Conservation (phyloP, 441 rosid species). For the Jatropha podagrica region DNA sequence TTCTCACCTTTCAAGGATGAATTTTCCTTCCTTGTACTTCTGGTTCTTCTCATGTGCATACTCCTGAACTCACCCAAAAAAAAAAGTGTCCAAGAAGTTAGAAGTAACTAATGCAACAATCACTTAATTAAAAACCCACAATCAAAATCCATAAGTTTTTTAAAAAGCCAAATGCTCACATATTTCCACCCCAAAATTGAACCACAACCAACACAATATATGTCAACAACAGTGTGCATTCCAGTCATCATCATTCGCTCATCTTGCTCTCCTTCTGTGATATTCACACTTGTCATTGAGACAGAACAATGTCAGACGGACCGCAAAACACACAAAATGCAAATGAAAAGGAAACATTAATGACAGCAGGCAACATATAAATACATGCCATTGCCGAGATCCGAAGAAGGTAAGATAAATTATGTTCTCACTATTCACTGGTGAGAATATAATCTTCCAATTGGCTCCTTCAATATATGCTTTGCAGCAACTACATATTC, state of each 20-base stretch:
- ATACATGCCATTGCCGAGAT: not conserved
- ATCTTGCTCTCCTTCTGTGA: constrained; percentile 59
- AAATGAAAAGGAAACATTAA: not conserved
- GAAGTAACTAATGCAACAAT: not conserved
- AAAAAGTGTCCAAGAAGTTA: not conserved
- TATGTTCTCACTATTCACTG: not conserved
- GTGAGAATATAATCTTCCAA: not conserved
- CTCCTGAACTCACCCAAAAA: constrained; percentile 38
- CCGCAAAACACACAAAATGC: not conserved
- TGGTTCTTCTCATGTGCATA: constrained; percentile 58
- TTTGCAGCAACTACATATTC: not conserved
- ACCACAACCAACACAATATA: constrained; percentile 82
- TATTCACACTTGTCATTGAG: constrained; percentile 51
- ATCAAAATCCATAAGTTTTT: constrained; percentile 6
- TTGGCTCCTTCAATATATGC: not conserved
- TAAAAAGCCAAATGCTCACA: constrained; percentile 38
- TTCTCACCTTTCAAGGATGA: constrained; percentile 69
- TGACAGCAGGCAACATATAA: not conserved
- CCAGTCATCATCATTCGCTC: constrained; percentile 82
- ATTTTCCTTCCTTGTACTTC: constrained; percentile 85
- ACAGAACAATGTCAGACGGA: constrained; percentile 21
- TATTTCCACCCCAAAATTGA: constrained; percentile 92
- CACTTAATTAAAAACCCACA: not conserved
- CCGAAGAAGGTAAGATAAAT: not conserved
- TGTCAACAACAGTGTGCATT: constrained; percentile 76